Conservation (phyloP, 2,329 filamentous ascomycete species). For the Magnaporthiopsis poae region DNA sequence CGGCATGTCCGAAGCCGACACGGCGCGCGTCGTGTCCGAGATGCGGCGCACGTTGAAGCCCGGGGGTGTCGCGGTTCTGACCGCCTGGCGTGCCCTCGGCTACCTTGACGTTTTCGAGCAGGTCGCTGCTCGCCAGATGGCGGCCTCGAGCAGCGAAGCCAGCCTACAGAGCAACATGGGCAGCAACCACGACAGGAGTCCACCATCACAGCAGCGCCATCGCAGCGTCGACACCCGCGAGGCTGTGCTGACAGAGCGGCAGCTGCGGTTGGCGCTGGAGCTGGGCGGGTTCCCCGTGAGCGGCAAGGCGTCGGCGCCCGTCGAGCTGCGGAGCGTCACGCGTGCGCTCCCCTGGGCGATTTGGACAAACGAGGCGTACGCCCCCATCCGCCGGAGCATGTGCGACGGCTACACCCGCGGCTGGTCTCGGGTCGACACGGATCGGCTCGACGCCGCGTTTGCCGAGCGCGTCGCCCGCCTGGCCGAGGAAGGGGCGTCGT, state of each 20-base stretch:
- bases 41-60: slow-evolving; percentile 21
- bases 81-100: slow-evolving; percentile 11
- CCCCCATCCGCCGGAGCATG: slow-evolving; percentile 3
- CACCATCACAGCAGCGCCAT: neutral
- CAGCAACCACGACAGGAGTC: neutral
- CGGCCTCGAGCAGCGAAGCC: neutral
- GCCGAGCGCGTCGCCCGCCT: slow-evolving; percentile 1
- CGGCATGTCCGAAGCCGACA: slow-evolving; percentile 15
- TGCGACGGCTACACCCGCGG: slow-evolving; percentile 7
- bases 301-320: neutral
- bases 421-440: slow-evolving; percentile 2
- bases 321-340: slow-evolving; percentile 5
- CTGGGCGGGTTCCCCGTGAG: neutral
- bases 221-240: slow-evolving; percentile 2
- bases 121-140: neutral
- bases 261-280: neutral
- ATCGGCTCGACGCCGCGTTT: slow-evolving; percentile 2
- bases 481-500: slow-evolving; percentile 2
- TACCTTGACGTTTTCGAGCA: slow-evolving; percentile 3
- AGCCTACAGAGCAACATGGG: neutral
- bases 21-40: slow-evolving; percentile 18
- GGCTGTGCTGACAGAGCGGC: neutral
- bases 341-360: slow-evolving; percentile 1
- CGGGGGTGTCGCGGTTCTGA: slow-evolving; percentile 19
- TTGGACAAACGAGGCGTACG: slow-evolving; percentile 1